Base-by-base conservation (phyloP, 2,329 filamentous ascomycete genomes). In the Clarireedia sp. region DNA sequence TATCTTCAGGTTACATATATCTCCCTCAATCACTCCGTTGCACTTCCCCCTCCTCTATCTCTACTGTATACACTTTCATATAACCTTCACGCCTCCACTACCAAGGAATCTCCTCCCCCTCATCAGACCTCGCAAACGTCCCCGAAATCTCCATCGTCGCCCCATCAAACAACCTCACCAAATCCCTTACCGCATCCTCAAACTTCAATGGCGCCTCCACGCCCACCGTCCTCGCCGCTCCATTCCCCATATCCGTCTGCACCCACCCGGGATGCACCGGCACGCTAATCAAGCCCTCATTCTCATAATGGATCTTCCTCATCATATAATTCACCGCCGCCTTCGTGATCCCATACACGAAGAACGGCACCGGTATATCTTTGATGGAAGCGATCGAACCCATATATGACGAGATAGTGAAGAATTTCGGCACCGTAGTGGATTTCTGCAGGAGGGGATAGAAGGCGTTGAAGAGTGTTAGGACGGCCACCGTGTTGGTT, bases 391-490 rank as follows among this genome's bases (percentile, higher is more conserved):
- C 44, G 14, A 66, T 60, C 7, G 59, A 61, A 2, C 59, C 64
- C 21, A 64, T 33, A 5, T 8, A 66, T 0, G 60, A 57, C 3
- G 69, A 71, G 7, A 73, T 68, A 46, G 76, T 70, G 2, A 67
- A 58, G 10, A 71, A 69, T 41, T 70, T 75, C 0, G 73, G 71
- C 12, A 12, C 12, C 17, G 65, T 46, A 5, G 59, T 24, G 0
- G 71, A 60, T 45, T 66, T 66, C 24, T 67, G 59, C 40, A 79
- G 63, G 10, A 79, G 62, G 1, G 69, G 67, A 10, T 67, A 63
- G 21, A 71, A 70, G 0, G 75, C 75, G 59, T 77, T 74, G 64
- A 74, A 74, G 1, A 78, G 66, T 10, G 62, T 53, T 0, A 78
- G 56, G 2, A 72, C 64, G 2, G 72, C 74, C 40, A 72, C 63